Evolutionary conservation across 495 filamentous ascomycete species (phyloP), one percentile per base, ranked within the genome.

Genomic region (Niebla homalea): DNA sequence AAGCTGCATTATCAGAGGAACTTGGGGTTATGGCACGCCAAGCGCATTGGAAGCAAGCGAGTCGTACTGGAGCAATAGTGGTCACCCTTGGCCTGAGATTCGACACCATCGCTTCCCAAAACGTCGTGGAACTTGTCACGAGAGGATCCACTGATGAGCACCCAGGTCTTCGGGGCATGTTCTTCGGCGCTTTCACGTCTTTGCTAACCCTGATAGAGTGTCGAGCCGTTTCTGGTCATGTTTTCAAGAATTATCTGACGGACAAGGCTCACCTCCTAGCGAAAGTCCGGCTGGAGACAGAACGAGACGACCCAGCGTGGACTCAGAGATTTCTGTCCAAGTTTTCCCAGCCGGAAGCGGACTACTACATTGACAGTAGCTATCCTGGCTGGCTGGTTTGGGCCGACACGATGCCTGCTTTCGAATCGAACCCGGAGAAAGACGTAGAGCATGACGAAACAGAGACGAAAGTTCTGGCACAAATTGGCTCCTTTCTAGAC

Each of bases 371-470:
- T 49, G 92, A 99, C 60, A 77, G 77, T 48, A 90, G 95, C 60
- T 84, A 94, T 64, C 87, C 89, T 10, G 92, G 92, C 21, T 99
- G 92, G 92, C 75, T 99, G n/a, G 87, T 92, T 6, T 99, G 92
- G 92, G 79, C 78, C 12, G 83, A 93, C 61, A 76, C 72, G 10
- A 87, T 97, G 73, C 79, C 77, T 21, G 90, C 81, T 1, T 86
- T 78, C 59, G 77, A 78, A 49, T 81, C 83, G 7, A 79, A 82
- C 37, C 75, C 85, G 14, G 72, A 71, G 26, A 74, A 72, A 40
- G 85, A 83, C 53, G 67, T 88, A 16, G 79, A 80, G 49, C 97
- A 87, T 60, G 92, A 99, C 58, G 83, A 87, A 16, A 66, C 84
- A 3, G 93, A 99, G 61, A 78, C 67, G 60, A 72, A 75, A 1